A percentile compares a stretch with the other conserved stretches of the same genome.
Evolutionary conservation across 306 rosid genomes (phyloP).

Genomic region (Erythrophleum fordii): DNA sequence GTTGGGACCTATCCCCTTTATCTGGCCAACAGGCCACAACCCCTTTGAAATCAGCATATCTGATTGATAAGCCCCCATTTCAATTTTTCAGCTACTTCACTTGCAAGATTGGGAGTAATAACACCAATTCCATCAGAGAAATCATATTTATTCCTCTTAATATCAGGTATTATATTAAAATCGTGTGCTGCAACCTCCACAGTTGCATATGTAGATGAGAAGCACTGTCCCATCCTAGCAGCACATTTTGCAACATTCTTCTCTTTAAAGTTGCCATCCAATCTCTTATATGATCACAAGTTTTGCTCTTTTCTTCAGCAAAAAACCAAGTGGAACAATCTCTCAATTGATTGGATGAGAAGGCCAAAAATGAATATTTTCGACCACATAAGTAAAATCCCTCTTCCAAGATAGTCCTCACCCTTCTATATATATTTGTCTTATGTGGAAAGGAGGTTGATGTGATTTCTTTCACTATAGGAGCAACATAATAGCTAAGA

Average conservation of each 20-base stretch:
- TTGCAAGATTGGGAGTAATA: slow-evolving; percentile 64
- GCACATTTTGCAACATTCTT: slow-evolving; percentile 66
- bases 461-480: slow-evolving; percentile 58
- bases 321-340: slow-evolving; percentile 80
- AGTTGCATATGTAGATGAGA: slow-evolving; percentile 78
- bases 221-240: slow-evolving; percentile 75
- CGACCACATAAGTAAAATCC: slow-evolving; percentile 64
- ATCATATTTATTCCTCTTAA: slow-evolving; percentile 47
- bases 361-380: slow-evolving; percentile 62
- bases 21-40: slow-evolving; percentile 72
- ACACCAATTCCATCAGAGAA: slow-evolving; percentile 76
- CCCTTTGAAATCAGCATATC: slow-evolving; percentile 74
- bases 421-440: slow-evolving; percentile 54
- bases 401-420: slow-evolving; percentile 40
- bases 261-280: slow-evolving; percentile 61
- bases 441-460: slow-evolving; percentile 49
- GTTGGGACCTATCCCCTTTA: slow-evolving; percentile 48
- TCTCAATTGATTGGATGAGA: slow-evolving; percentile 68
- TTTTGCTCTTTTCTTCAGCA: slow-evolving; percentile 41
- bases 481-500: slow-evolving; percentile 56
- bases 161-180: slow-evolving; percentile 36
- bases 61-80: slow-evolving; percentile 71
- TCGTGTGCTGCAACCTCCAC: slow-evolving; percentile 53
- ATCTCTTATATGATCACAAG: slow-evolving; percentile 3
- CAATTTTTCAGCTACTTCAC: slow-evolving; percentile 61